A percentile compares a stretch with the other conserved stretches of the same genome.
Evolutionary conservation across 495 filamentous ascomycete genomes (phyloP).

Genomic region (Podospora comata): DNA sequence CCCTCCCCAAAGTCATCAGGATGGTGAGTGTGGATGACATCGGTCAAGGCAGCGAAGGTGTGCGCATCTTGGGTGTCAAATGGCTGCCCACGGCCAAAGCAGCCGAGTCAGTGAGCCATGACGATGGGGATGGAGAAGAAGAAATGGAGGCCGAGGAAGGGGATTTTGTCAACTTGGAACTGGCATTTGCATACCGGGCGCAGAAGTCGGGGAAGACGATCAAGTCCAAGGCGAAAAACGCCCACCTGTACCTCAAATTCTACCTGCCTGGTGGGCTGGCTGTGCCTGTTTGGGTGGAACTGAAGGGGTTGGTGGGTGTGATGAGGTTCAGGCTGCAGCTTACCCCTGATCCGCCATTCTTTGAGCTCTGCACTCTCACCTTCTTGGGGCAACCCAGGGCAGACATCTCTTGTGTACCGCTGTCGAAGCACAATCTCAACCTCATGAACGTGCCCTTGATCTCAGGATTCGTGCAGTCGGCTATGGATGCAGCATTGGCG

Average conservation of each 20-base stretch:
- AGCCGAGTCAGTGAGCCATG: constrained; percentile 45
- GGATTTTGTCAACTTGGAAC: constrained; percentile 68
- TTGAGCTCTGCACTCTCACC: constrained; percentile 64
- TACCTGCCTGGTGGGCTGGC: constrained; percentile 59
- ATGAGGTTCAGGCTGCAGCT: constrained; percentile 64
- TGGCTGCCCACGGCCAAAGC: constrained; percentile 68
- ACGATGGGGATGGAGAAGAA: constrained; percentile 53
- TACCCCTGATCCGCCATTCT: constrained; percentile 69
- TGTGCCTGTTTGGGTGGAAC: constrained; percentile 69
- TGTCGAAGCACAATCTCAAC: constrained; percentile 63
- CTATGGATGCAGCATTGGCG: constrained; percentile 65
- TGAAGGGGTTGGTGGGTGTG: constrained; percentile 62
- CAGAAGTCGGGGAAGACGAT: constrained; percentile 54
- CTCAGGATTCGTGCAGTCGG: constrained; percentile 67
- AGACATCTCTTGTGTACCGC: constrained; percentile 63
- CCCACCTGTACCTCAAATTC: constrained; percentile 66
- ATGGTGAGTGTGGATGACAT: constrained; percentile 70
- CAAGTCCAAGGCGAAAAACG: constrained; percentile 61
- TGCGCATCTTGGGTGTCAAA: constrained; percentile 60
- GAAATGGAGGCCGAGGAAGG: constrained; percentile 73
- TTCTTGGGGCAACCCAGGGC: constrained; percentile 75
- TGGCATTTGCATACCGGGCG: constrained; percentile 66
- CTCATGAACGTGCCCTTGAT: constrained; percentile 70
- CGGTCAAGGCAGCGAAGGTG: constrained; percentile 63
- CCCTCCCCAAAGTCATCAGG: constrained; percentile 57